Conservation (phyloP, 1,139 yeast species). For the Geotrichum aggregatum region DNA sequence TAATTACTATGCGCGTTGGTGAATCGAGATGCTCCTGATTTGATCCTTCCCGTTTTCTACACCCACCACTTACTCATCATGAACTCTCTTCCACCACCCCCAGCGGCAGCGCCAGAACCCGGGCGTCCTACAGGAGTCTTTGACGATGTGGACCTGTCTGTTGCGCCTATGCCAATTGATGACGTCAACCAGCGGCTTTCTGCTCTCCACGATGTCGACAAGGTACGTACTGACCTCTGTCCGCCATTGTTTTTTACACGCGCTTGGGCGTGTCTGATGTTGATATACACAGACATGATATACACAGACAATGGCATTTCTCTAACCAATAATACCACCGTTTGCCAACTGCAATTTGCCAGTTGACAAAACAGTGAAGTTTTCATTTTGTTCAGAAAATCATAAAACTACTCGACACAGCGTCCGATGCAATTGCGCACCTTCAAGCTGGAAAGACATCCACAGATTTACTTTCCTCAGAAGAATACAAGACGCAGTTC, state of each 20-base stretch:
- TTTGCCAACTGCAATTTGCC: too few species aligned
- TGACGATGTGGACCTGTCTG: constrained; percentile 28
- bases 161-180: constrained; percentile 33
- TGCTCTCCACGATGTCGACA: constrained; percentile 41
- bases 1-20: too few species aligned
- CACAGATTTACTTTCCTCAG: constrained; percentile 25
- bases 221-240: constrained; percentile 28
- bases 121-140: constrained; percentile 21
- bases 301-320: neutral
- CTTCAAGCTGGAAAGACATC: constrained; percentile 40
- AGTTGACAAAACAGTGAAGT: neutral
- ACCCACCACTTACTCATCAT: constrained; percentile 1
- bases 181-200: constrained; percentile 41
- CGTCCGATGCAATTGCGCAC: constrained; percentile 41
- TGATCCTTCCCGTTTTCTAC: too few species aligned
- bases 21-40: too few species aligned
- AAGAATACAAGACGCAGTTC: constrained; percentile 35
- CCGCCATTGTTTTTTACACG: too few species aligned
- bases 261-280: too few species aligned
- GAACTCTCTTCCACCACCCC: neutral
- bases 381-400: constrained; percentile 30
- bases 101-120: neutral
- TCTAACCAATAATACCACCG: too few species aligned
- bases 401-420: constrained; percentile 40
- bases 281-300: neutral